These are phyloP conservation scores for Anthracocystis panici-leucophaei DNA, from an alignment of 1,284 basidiomycete species.

Conservation along the genomic window DNA sequence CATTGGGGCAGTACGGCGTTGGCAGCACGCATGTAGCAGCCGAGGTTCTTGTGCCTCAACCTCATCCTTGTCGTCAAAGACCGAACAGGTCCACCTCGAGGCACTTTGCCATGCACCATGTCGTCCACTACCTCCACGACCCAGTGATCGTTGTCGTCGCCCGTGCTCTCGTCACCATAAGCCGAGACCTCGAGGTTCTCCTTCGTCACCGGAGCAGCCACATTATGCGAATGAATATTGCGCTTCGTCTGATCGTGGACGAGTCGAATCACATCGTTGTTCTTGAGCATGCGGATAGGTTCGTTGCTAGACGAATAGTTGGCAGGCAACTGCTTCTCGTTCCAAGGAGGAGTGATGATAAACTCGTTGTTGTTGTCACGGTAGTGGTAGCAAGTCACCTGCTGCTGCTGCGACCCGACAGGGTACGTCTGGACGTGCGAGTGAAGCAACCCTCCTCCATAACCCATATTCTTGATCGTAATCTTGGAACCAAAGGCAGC, in stretches of 20 bases:
- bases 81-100: slow-evolving; percentile 79
- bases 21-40: slow-evolving; percentile 83
- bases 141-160: slow-evolving; percentile 92
- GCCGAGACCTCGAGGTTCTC: slow-evolving; percentile 90
- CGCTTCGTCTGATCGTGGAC: slow-evolving; percentile 84
- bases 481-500: slow-evolving; percentile 89
- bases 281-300: slow-evolving; percentile 75
- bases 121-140: slow-evolving; percentile 94
- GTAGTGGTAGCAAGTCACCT: slow-evolving; percentile 99
- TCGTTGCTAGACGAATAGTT: slow-evolving; percentile 43
- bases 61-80: slow-evolving; percentile 89
- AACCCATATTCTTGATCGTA: slow-evolving; percentile 97
- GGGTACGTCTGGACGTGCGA: slow-evolving; percentile 96
- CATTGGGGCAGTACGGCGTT: slow-evolving; percentile 92
- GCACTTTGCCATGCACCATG: slow-evolving; percentile 72
- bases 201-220: slow-evolving; percentile 90
- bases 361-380: slow-evolving; percentile 98
- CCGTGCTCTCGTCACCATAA: slow-evolving; percentile 88
- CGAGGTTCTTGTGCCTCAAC: slow-evolving; percentile 79
- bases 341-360: slow-evolving; percentile 84
- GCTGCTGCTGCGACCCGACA: slow-evolving; percentile 91
- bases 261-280: slow-evolving; percentile 85
- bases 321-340: slow-evolving; percentile 70
- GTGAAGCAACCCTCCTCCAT: slow-evolving; percentile 94
- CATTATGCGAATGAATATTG: slow-evolving; percentile 91